A percentile compares a stretch with the other conserved stretches of the same genome.
Conservation (phyloP, 345 rosid species). For the Lepidium africanum region DNA sequence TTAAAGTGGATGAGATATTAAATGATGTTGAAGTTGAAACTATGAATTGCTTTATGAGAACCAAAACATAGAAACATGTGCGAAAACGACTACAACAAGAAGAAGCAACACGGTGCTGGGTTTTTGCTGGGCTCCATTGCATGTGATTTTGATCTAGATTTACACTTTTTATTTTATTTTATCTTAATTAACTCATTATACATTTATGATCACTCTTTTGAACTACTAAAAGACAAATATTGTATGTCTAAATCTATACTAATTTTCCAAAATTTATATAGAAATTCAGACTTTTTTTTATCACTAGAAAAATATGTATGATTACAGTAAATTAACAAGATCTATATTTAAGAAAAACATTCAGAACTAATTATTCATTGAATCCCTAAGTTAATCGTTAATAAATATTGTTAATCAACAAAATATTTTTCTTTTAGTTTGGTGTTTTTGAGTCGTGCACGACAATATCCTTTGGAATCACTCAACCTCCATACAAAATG, state of each 20-base stretch:
- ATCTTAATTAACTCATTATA: background rate
- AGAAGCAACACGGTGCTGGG: background rate
- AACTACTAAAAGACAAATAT: background rate
- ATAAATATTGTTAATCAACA: too few relatives aligned
- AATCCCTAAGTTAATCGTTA: too few relatives aligned
- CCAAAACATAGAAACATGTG: constrained; percentile 18
- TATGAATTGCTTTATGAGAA: background rate
- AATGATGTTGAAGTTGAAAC: constrained; percentile 18
- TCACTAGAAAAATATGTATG: too few relatives aligned
- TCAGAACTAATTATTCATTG: too few relatives aligned
- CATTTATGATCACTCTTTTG: background rate
- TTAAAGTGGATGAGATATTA: background rate
- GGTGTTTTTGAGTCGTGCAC: background rate
- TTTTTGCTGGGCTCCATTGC: constrained; percentile 17
- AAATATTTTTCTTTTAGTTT: background rate
- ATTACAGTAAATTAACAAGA: too few relatives aligned
- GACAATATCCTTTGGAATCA: constrained; percentile 14
- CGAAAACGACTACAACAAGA: constrained; percentile 10
- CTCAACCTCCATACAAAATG: constrained; percentile 13
- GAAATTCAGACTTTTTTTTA: too few relatives aligned
- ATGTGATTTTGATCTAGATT: constrained; percentile 24
- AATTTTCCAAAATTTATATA: too few relatives aligned
- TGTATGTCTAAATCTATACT: too few relatives aligned
- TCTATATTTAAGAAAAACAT: too few relatives aligned
- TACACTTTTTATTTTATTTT: background rate